phyloP scores from a whole-genome alignment of 2,329 filamentous ascomycete species.

The Hymenotorrendiella dingleyae region DNA sequence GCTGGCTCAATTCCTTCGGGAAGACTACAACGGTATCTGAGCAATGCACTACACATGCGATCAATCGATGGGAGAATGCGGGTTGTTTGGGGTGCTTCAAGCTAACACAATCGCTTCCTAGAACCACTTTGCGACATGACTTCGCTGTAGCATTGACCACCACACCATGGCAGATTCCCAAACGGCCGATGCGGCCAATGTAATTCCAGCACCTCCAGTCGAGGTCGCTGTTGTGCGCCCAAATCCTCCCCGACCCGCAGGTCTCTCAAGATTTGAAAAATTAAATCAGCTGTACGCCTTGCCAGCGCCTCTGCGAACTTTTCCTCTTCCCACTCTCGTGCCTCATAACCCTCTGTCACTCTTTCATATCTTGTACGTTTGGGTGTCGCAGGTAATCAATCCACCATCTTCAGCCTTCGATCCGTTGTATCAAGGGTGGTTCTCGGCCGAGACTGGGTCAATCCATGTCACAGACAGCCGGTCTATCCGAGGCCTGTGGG shows the following conservation, averaged over 20 bases:
- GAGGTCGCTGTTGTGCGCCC: background rate
- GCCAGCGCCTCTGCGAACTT: slow-evolving; percentile 72
- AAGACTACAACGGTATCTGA: slow-evolving; percentile 99
- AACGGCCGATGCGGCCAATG: too few relatives aligned
- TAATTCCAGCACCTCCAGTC: slow-evolving; percentile 11
- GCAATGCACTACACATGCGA: slow-evolving; percentile 36
- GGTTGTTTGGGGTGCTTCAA: background rate
- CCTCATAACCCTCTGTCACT: slow-evolving; percentile 89
- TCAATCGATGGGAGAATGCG: slow-evolving; percentile 3
- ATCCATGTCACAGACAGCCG: slow-evolving; percentile 75
- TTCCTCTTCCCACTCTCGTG: slow-evolving; percentile 81
- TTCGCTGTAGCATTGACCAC: slow-evolving; percentile 16
- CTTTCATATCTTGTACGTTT: slow-evolving; percentile 71
- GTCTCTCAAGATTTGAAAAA: slow-evolving; percentile 34
- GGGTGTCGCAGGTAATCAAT: slow-evolving; percentile 65
- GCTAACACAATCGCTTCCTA: slow-evolving; percentile 13
- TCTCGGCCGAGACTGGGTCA: slow-evolving; percentile 75
- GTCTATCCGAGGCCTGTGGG: slow-evolving; percentile 80
- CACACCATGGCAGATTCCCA: slow-evolving; percentile 26
- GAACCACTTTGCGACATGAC: slow-evolving; percentile 20
- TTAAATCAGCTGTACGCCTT: slow-evolving; percentile 73
- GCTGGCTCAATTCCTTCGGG: slow-evolving; percentile 55
- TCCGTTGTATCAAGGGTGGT: slow-evolving; percentile 64
- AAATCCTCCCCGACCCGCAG: slow-evolving; percentile 6
- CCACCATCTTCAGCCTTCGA: slow-evolving; percentile 59